Evolutionary conservation across 208 protist species (phyloP).

Genomic region (Wallacemonas sp.): DNA sequence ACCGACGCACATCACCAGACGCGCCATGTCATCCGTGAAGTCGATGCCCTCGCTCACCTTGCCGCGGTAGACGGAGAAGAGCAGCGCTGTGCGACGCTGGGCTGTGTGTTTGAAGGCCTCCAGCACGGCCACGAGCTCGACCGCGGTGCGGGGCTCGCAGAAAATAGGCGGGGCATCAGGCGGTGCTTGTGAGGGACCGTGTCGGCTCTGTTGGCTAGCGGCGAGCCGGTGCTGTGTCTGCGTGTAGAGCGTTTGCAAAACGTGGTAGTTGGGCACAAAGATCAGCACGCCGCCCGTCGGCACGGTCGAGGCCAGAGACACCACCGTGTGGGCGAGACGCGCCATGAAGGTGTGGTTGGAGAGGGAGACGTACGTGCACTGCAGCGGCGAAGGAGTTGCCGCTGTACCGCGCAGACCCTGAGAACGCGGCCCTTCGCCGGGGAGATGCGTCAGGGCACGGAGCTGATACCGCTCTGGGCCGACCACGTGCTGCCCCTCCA

Average conservation of each 20-base stretch:
- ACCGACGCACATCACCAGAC: constrained; percentile 94
- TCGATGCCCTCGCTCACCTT: constrained; percentile 96
- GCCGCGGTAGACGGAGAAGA: constrained; percentile 95
- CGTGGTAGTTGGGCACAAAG: constrained; percentile 91
- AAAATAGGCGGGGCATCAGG: constrained; percentile 16
- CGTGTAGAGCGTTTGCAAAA: constrained; percentile 35
- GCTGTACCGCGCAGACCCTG: not conserved
- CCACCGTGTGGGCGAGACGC: constrained; percentile 39
- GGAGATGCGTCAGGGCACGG: constrained; percentile 33
- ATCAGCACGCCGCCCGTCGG: constrained; percentile 89
- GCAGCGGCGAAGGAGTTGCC: constrained; percentile 28
- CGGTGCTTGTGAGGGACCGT: not conserved
- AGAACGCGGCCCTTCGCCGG: too few species aligned
- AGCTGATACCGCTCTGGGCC: constrained; percentile 38
- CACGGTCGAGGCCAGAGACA: constrained; percentile 46
- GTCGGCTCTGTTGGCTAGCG: not conserved
- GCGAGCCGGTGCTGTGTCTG: constrained; percentile 24
- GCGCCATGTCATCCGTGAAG: constrained; percentile 93
- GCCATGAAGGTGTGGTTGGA: constrained; percentile 41
- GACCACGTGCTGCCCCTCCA: constrained; percentile 61
- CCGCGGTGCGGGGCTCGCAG: constrained; percentile 33
- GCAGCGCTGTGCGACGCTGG: constrained; percentile 34
- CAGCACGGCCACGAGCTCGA: constrained; percentile 31
- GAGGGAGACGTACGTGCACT: constrained; percentile 62
- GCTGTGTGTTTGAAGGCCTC: constrained; percentile 23